Percentiles rank a stretch among this genome's conserved stretches.
These are phyloP conservation scores for Harringtonia aguacate DNA, from an alignment of 2,329 filamentous ascomycete species.

Conservation along the genomic window DNA sequence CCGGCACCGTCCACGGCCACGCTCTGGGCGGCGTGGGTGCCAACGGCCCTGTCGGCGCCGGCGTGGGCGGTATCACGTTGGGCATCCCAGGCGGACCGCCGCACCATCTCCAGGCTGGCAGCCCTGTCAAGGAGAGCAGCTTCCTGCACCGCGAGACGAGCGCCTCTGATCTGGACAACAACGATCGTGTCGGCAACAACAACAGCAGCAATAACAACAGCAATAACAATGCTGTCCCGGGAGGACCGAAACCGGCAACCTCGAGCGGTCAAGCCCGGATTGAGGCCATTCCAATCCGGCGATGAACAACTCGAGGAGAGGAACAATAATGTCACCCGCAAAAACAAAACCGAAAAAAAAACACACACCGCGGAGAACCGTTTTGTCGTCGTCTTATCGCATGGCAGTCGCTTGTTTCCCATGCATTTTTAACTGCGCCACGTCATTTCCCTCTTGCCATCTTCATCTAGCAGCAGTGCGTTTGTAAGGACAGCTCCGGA, in stretches of 20 bases:
- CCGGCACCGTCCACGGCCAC: conserved; percentile 10
- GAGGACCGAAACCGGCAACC: neutral
- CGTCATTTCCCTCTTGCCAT: neutral
- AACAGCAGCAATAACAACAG: conserved; percentile 5
- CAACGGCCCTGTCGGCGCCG: conserved; percentile 18
- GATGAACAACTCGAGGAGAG: conserved; percentile 25
- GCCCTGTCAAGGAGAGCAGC: conserved; percentile 84
- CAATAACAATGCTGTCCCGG: conserved; percentile 11
- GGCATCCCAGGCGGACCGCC: conserved; percentile 30
- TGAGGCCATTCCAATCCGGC: conserved; percentile 54
- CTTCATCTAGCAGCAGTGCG: neutral
- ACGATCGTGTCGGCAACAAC: conserved; percentile 6
- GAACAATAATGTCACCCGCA: neutral
- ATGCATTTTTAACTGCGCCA: neutral
- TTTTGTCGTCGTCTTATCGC: neutral
- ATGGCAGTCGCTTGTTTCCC: too few species aligned
- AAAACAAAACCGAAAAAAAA: neutral
- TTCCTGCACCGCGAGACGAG: conserved; percentile 77
- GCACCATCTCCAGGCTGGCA: conserved; percentile 50
- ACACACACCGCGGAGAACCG: neutral
- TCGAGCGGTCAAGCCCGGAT: conserved; percentile 10
- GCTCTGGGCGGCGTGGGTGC: too few species aligned
- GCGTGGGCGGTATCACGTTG: conserved; percentile 25
- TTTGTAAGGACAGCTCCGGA: neutral
- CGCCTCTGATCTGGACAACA: conserved; percentile 37